Base-by-base conservation (phyloP, 2,329 filamentous ascomycete species). In the Colletotrichum costaricense region DNA sequence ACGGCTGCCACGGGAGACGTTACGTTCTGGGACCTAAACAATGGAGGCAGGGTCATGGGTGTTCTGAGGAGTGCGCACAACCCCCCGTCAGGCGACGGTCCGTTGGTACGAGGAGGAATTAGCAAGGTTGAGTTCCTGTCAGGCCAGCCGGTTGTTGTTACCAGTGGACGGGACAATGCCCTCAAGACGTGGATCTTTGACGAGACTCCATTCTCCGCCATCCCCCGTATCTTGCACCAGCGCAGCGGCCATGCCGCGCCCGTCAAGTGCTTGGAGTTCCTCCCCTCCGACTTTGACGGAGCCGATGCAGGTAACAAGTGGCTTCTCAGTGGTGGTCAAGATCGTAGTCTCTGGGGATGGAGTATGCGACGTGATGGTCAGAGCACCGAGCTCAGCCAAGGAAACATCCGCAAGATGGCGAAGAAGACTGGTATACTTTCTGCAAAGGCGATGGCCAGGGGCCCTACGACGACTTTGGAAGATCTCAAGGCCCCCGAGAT, bases 171-270 rank as follows among this genome's bases (percentile, higher is more conserved):
- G 60, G 97, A 99, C 81, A 99, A 99, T 83, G 94, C 95, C 11
- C 86, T 99, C 72, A 97, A 96, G 81, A 95, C 95, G 5, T 98
- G 96, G 96, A 97, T 98, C 74, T 98, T 98, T 78, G 96, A 98
- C 79, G 93, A 97, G 81, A 93, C 92, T 0, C 95, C 96, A 0
- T 98, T 98, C 81, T 97, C 94, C 0, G 92, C 95, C 0, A 88
- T 95, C 12, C 97, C 97, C 2, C 91, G 96, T 22, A 93, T 95
- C 30, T 86, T 99, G 35, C 97, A 99, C 82, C 90, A 91, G 3
- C 90, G 97, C 76, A 95, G 94, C 76, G 97, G 97, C 2, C 97
- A 99, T 81, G 94, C 95, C 11, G 95, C 93, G 3, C 93, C 95
- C 0, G 91, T 98, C 67, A 95, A 92, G 42, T 93, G 91, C 65